phyloP scores from a whole-genome alignment of 2,329 filamentous ascomycete genomes.

The Paraphoma sp. region DNA sequence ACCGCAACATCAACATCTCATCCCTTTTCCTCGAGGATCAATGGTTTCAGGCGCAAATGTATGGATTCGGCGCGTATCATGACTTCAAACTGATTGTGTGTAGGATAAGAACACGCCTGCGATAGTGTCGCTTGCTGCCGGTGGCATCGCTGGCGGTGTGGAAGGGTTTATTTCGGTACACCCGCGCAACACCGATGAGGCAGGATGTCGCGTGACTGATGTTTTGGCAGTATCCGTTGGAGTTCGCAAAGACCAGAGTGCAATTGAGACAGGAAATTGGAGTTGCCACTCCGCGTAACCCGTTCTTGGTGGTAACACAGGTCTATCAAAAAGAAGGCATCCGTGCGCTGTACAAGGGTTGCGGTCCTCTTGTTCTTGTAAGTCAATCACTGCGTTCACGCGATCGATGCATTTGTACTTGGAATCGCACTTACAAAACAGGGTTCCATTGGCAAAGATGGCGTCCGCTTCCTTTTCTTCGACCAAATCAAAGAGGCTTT shows the following conservation, averaged over 20 bases:
- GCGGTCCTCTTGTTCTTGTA: slow-evolving; percentile 62
- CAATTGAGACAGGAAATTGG: slow-evolving; percentile 60
- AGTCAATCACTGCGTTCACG: slow-evolving; percentile 6
- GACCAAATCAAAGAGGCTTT: slow-evolving; percentile 68
- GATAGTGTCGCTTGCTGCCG: slow-evolving; percentile 46
- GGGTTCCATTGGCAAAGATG: slow-evolving; percentile 69
- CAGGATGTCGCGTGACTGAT: slow-evolving; percentile 15
- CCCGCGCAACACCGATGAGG: background rate
- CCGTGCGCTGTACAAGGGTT: slow-evolving; percentile 68
- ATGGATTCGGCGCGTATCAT: background rate
- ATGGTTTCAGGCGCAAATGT: slow-evolving; percentile 43
- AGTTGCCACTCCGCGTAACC: slow-evolving; percentile 59
- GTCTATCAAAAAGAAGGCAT: slow-evolving; percentile 65
- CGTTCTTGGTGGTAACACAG: slow-evolving; percentile 62
- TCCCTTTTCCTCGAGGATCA: slow-evolving; percentile 12
- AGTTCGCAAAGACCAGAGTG: slow-evolving; percentile 71
- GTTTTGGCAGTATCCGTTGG: slow-evolving; percentile 62
- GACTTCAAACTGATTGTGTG: slow-evolving; percentile 5
- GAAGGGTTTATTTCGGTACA: slow-evolving; percentile 47
- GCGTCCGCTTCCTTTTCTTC: slow-evolving; percentile 70
- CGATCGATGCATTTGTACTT: background rate
- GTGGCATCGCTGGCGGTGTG: slow-evolving; percentile 49
- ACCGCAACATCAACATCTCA: slow-evolving; percentile 19
- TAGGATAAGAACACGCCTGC: slow-evolving; percentile 47
- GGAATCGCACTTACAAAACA: slow-evolving; percentile 4